Evolutionary conservation across 2,329 filamentous ascomycete genomes (phyloP), one percentile per base, ranked within the genome.

Genomic region (Fusarium sp.): DNA sequence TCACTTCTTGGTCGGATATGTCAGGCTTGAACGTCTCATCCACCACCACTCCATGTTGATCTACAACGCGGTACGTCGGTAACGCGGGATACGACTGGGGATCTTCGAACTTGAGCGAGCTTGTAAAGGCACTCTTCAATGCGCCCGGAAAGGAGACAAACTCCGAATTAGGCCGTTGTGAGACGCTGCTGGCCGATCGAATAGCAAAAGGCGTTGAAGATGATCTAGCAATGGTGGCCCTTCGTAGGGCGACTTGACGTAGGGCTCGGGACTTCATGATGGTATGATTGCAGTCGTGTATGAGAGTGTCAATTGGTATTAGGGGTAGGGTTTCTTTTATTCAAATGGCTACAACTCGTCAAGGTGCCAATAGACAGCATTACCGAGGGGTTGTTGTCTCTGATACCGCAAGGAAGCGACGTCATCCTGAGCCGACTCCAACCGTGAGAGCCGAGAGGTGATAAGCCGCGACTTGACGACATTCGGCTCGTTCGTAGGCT

Each of bases 121-220:
- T 89, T 5, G 92, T 96, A 77, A 99, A 99, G 61, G 92, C 91
- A 74, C 92, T 97, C 75, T 97, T 94, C 47, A 98, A 82, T 1
- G 95, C 95, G n/a, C 95, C 95, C 0, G 95, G 95, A 67, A 99
- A 99, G n/a, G 83, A 84, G 17, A 87, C 82, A 65, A 80, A 80
- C 45, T 79, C 78, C 1, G 84, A 80, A 54, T 85, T 80, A 9
- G 82, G 84, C 11, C 80, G 78, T 68, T 87, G 84, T 5, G 84
- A 85, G 53, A 86, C 75, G 59, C 79, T 80, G 71, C 82, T 79
- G 32, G 78, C 78, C 35, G 69, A 67, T 61, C 81, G 77, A 48
- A 71, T 51, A 15, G 66, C 50, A 45, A 67, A 54, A 43, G 61
- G 55, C 53, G 59, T 60, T 47, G 61, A 27, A 54, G 65, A 61